Evolutionary conservation across 306 rosid species (phyloP).

Genomic region (Quercus glauca): DNA sequence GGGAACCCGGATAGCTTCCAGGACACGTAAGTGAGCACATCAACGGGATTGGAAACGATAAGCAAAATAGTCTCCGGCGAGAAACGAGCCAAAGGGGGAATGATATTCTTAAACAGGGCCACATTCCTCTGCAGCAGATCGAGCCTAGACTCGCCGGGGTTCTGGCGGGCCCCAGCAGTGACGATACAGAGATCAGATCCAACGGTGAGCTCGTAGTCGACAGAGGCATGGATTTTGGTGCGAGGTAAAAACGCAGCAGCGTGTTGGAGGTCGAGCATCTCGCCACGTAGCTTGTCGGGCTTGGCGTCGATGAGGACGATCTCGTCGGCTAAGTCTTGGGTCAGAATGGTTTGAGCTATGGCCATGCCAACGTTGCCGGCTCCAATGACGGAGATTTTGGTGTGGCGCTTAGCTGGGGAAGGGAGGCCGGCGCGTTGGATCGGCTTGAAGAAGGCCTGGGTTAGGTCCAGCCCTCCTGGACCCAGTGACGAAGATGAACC

Average conservation of each 20-base stretch:
- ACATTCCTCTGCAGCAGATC: slow-evolving; percentile 79
- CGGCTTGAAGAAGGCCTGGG: slow-evolving; percentile 64
- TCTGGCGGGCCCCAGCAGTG: slow-evolving; percentile 88
- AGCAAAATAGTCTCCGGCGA: slow-evolving; percentile 59
- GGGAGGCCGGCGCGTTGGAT: slow-evolving; percentile 50
- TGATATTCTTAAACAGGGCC: slow-evolving; percentile 51
- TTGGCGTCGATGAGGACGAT: slow-evolving; percentile 70
- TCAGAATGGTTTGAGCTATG: slow-evolving; percentile 91
- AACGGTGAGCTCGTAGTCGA: slow-evolving; percentile 61
- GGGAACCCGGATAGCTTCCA: slow-evolving; percentile 95
- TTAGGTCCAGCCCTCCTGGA: slow-evolving; percentile 71
- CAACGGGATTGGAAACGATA: slow-evolving; percentile 85
- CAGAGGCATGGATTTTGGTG: slow-evolving; percentile 71
- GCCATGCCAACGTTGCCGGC: slow-evolving; percentile 99
- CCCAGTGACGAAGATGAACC: slow-evolving; percentile 56
- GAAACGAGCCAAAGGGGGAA: slow-evolving; percentile 61
- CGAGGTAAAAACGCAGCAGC: slow-evolving; percentile 97
- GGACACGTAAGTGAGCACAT: slow-evolving; percentile 70
- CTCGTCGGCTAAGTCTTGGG: slow-evolving; percentile 76
- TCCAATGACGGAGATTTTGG: slow-evolving; percentile 73
- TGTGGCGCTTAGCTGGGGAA: slow-evolving; percentile 56
- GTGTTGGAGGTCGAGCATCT: slow-evolving; percentile 91
- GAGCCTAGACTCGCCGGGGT: slow-evolving; percentile 65
- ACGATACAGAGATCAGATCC: slow-evolving; percentile 88
- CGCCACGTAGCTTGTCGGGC: slow-evolving; percentile 84